Evolutionary conservation across 2,329 filamentous ascomycete genomes (phyloP), one percentile per base, ranked within the genome.

Genomic region (Aspergillus pseudoglaucus): DNA sequence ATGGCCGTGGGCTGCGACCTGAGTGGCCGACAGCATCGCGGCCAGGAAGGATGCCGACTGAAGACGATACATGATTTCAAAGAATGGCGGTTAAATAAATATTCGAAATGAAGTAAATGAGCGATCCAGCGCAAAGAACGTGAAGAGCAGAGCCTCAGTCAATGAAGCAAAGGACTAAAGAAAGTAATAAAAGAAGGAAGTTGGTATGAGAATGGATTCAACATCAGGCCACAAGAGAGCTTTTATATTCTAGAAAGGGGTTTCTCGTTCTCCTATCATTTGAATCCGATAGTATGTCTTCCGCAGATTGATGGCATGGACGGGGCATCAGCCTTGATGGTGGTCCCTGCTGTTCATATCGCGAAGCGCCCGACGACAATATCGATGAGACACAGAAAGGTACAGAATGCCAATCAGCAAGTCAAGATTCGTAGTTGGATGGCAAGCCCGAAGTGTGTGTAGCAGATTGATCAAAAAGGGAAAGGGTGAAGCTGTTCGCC

Each of bases 1-100:
- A 47, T 64, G 56, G 10, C 64, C 64, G 47, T 64, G 66, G 22
- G 58, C 59, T 23, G 60, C 54, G 22, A 66, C 64, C 18, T 57
- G 50, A n/a, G 55, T 51, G 20, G 67, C 61, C 38, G 59, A 59
- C 20, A 67, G 58, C 32, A 68, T 57, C 17, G 63, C 62, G 18
- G 57, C 48, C 32, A 60, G 48, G 37, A 59, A 52, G 14, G 59
- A 57, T 12, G 58, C 39, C 25, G 61, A 53, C 43, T 53, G 51
- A 48, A 46, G 15, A 30, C 42, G 44, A 49, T 43, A 44, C 51
- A 53, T 53, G 18, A 7, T 48, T 35, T 35, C 33, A 35, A 17
- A 35, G 2, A 15, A 35, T 35, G 33, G 4, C 7, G 25, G 9
- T 30, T 30, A 10, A 12, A 30, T 30, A 4, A 12, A 12, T 9